phyloP scores from a whole-genome alignment of 129 eudicot genomes.

The Flaveria linearis region DNA sequence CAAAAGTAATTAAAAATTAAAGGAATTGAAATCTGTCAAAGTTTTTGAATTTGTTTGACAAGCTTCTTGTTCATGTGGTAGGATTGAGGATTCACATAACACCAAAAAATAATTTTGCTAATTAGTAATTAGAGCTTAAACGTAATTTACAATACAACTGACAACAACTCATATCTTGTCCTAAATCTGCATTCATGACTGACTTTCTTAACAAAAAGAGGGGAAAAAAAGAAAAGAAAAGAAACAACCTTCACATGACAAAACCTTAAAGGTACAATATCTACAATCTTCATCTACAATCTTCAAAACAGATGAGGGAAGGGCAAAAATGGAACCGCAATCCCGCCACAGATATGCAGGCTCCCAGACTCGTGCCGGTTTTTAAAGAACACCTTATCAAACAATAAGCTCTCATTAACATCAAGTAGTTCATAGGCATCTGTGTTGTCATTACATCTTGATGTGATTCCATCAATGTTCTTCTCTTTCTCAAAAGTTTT shows the following conservation, averaged over 20 bases:
- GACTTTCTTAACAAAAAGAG: neutral
- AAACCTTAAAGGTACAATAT: neutral
- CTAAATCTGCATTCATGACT: neutral
- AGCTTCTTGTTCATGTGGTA: too few species aligned
- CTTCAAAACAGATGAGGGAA: conserved; percentile 46
- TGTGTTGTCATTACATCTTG: conserved; percentile 21
- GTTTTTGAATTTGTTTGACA: too few species aligned
- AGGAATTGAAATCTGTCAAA: too few species aligned
- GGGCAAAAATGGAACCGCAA: conserved; percentile 42
- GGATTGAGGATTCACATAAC: too few species aligned
- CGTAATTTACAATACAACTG: too few species aligned
- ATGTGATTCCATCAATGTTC: conserved; percentile 15
- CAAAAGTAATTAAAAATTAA: too few species aligned
- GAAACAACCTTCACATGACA: neutral
- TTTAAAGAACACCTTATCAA: conserved; percentile 50
- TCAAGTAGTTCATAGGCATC: conserved; percentile 34
- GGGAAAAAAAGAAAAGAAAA: neutral
- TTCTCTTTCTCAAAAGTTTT: conserved; percentile 47
- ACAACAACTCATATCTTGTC: neutral
- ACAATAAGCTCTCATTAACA: conserved; percentile 49
- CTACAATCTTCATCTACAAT: conserved; percentile 28
- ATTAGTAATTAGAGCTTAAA: too few species aligned
- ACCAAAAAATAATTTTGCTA: too few species aligned
- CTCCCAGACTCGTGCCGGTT: conserved; percentile 68
- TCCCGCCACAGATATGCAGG: conserved; percentile 53